Evolutionary conservation across 495 filamentous ascomycete genomes (phyloP).

Genomic region (Penicillium roqueforti): DNA sequence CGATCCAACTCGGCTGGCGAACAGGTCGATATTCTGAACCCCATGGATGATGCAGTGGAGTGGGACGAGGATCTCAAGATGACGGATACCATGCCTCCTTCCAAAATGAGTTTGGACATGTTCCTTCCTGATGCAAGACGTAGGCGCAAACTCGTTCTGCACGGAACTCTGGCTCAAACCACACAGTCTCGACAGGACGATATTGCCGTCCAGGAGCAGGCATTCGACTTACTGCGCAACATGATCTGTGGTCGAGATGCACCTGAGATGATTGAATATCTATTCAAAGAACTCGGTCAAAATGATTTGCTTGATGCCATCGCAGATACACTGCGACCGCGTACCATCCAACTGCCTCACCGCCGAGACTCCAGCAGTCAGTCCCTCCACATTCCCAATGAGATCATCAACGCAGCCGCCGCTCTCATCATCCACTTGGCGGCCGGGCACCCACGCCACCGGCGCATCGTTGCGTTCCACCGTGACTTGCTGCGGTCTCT

Average conservation of each 20-base stretch:
- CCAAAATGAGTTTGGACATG: slow-evolving; percentile 41
- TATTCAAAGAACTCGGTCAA: slow-evolving; percentile 73
- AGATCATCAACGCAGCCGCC: slow-evolving; percentile 70
- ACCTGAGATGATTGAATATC: slow-evolving; percentile 74
- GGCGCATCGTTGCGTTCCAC: slow-evolving; percentile 69
- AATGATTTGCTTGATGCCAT: slow-evolving; percentile 72
- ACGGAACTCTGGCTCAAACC: slow-evolving; percentile 45
- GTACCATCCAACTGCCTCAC: slow-evolving; percentile 39
- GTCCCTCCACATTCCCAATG: slow-evolving; percentile 50
- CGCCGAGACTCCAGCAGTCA: slow-evolving; percentile 32
- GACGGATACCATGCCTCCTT: slow-evolving; percentile 45
- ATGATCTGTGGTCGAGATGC: slow-evolving; percentile 67
- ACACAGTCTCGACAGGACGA: slow-evolving; percentile 67
- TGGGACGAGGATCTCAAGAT: slow-evolving; percentile 66
- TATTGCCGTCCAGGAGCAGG: slow-evolving; percentile 83
- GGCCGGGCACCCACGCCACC: slow-evolving; percentile 70
- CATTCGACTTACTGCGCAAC: slow-evolving; percentile 81
- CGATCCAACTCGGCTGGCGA: slow-evolving; percentile 63
- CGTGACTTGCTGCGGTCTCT: slow-evolving; percentile 48
- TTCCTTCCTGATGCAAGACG: slow-evolving; percentile 39
- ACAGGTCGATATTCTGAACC: slow-evolving; percentile 63
- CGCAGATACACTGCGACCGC: slow-evolving; percentile 63
- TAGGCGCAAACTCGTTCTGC: slow-evolving; percentile 44
- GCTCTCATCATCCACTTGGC: slow-evolving; percentile 83
- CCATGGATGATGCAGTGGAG: slow-evolving; percentile 50